Percentiles rank a stretch among this genome's conserved stretches.
Evolutionary conservation across 768 basidiomycete genomes (phyloP).

Genomic region (Tylopilus balloui): DNA sequence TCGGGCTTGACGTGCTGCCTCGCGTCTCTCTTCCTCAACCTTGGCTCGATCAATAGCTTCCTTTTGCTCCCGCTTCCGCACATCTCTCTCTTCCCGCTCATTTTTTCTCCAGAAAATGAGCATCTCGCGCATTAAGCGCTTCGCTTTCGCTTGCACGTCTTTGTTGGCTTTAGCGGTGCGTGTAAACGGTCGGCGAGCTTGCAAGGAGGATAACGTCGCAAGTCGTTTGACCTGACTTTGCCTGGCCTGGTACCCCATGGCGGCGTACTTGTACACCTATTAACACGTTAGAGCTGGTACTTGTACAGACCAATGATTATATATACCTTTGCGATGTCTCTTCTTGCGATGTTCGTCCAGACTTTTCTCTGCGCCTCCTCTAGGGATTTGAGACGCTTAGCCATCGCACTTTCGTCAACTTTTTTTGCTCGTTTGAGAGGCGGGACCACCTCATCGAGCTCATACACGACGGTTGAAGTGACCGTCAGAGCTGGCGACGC

Average conservation of each 20-base stretch:
- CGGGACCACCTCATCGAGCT: slow-evolving; percentile 65
- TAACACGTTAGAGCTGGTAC: slow-evolving; percentile 5
- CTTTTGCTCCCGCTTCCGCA: slow-evolving; percentile 90
- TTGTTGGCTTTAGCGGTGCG: slow-evolving; percentile 75
- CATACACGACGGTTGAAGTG: slow-evolving; percentile 60
- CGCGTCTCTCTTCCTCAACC: slow-evolving; percentile 88
- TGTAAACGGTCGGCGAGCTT: slow-evolving; percentile 71
- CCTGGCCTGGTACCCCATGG: slow-evolving; percentile 59
- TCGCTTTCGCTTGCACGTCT: slow-evolving; percentile 79
- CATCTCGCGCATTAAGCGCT: slow-evolving; percentile 92
- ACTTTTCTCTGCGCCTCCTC: slow-evolving; percentile 86
- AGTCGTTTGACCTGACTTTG: slow-evolving; percentile 72
- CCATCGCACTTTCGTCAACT: slow-evolving; percentile 65
- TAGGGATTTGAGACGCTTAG: slow-evolving; percentile 68
- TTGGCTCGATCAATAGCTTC: slow-evolving; percentile 86
- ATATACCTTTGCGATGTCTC: slow-evolving; percentile 76
- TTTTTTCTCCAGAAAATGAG: slow-evolving; percentile 97
- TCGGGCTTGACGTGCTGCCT: slow-evolving; percentile 88
- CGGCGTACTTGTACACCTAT: slow-evolving; percentile 79
- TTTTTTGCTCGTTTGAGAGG: slow-evolving; percentile 74
- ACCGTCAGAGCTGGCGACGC: slow-evolving; percentile 56
- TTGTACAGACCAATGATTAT: background rate
- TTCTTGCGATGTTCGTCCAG: slow-evolving; percentile 83
- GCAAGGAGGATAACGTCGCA: slow-evolving; percentile 66
- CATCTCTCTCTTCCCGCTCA: slow-evolving; percentile 92